Evolutionary conservation across 108 stramenopile genomes (phyloP), one percentile per base, ranked within the genome.

Genomic region (Cyclostephanos invisitatus): DNA sequence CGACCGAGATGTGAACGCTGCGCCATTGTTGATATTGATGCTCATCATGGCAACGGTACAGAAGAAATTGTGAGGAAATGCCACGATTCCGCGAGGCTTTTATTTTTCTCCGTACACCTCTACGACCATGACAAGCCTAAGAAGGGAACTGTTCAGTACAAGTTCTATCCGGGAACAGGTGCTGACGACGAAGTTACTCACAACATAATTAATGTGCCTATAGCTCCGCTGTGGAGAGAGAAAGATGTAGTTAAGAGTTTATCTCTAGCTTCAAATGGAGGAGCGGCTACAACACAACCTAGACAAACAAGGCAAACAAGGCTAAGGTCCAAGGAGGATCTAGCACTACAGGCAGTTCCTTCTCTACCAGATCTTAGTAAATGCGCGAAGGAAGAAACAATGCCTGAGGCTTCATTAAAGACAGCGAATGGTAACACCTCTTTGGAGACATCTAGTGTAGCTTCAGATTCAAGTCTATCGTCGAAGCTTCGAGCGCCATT

Each of bases 11-110:
- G 94, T 67, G 86, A 90, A 68, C 88, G 90, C 32, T 90, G 91
- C 64, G 97, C 98, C 28, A 98, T 99, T 71, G 94, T 99, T 14
- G 98, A 99, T 75, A 87, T 98, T 67, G 98, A 99, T 87, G 94
- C 94, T 0, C 97, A 99, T 75, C 97, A 98, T 80, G 97, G 97
- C 14, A 98, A 99, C 68, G 98, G 98, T 48, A 99, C 98, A 6
- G 96, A 98, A 83, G 98, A 97, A 70, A 96, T 97, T 72, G 96
- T 97, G 24, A 67, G 87, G 36, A 87, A 86, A 56, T 96, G 86
- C 74, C 86, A 86, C 64, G 89, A 96, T 62, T 95, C 96, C 18
- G 81, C 85, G 49, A 87, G 89, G 60, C 70, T 98, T 9, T 88
- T 98, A 50, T 98, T 98, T 73, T 97, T 95, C 77, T 95, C 93